A percentile compares a stretch with the other conserved stretches of the same genome.
phyloP scores from a whole-genome alignment of 2,329 filamentous ascomycete species.

The Claviceps spartinae region DNA sequence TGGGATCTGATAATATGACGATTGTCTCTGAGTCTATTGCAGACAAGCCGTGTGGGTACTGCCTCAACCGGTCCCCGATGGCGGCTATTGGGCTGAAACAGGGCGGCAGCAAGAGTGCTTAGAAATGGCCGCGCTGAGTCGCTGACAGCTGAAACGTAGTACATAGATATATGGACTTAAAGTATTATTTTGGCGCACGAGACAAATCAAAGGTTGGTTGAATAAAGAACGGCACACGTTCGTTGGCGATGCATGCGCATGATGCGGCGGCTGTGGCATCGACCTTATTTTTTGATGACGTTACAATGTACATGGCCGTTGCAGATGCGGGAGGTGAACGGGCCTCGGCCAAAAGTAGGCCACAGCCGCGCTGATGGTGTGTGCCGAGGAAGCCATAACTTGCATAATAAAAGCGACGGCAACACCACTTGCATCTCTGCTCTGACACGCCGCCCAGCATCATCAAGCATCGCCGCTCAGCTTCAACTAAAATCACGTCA shows the following conservation, averaged over 20 bases:
- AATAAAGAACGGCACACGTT: too few species aligned
- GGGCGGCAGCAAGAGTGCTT: not conserved
- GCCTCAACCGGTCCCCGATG: not conserved
- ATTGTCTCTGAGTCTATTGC: not conserved
- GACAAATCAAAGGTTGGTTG: too few species aligned
- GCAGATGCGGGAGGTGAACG: not conserved
- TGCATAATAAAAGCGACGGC: too few species aligned
- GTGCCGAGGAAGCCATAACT: not conserved
- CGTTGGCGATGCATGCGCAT: too few species aligned
- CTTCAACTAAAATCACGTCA: too few species aligned
- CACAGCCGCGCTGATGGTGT: not conserved
- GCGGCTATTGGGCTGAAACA: not conserved
- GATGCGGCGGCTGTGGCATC: not conserved
- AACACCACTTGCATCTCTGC: too few species aligned
- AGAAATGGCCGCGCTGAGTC: too few species aligned
- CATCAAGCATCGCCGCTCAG: too few species aligned
- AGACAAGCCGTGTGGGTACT: not conserved
- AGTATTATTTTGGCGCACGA: too few species aligned
- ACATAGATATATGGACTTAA: not conserved
- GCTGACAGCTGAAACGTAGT: not conserved
- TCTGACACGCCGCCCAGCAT: too few species aligned
- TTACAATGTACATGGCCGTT: not conserved
- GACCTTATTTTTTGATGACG: too few species aligned
- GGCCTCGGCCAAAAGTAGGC: not conserved
- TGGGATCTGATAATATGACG: constrained; percentile 58